These are phyloP conservation scores for Epicoccum nigrum DNA, from an alignment of 2,329 filamentous ascomycete genomes.

Conservation along the genomic window DNA sequence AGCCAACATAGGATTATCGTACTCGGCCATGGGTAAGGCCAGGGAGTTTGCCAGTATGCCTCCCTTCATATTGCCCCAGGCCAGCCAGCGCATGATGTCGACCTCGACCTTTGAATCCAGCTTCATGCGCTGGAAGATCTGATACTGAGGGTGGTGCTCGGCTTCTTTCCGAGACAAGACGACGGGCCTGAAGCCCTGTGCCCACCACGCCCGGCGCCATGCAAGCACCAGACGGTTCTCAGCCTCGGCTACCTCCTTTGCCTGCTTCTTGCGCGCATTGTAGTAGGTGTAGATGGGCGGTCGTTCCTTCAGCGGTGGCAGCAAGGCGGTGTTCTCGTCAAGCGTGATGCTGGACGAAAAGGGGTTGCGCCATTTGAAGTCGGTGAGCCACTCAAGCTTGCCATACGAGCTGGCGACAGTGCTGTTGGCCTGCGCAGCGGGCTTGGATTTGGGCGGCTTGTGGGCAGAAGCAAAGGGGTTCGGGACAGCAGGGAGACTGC, in stretches of 20 bases:
- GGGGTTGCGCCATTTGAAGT: constrained; percentile 89
- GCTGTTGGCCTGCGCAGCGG: constrained; percentile 79
- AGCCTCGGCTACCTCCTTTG: constrained; percentile 69
- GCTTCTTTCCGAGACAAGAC: constrained; percentile 82
- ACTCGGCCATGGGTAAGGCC: constrained; percentile 81
- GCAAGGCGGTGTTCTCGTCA: constrained; percentile 81
- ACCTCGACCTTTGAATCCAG: constrained; percentile 51
- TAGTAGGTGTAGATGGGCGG: constrained; percentile 91
- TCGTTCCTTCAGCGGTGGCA: constrained; percentile 75
- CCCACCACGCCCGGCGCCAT: constrained; percentile 96
- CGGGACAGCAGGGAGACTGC: constrained; percentile 35
- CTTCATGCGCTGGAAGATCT: constrained; percentile 64
- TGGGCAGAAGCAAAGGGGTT: constrained; percentile 73
- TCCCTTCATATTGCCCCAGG: constrained; percentile 89
- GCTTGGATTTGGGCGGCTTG: constrained; percentile 75
- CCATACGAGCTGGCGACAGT: constrained; percentile 62
- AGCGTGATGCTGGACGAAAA: constrained; percentile 82
- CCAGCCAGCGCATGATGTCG: constrained; percentile 82
- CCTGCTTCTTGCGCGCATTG: constrained; percentile 69
- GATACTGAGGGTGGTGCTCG: constrained; percentile 79
- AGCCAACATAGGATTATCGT: constrained; percentile 72
- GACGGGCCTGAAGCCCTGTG: constrained; percentile 85
- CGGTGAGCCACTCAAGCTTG: constrained; percentile 81
- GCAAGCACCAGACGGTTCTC: constrained; percentile 80
- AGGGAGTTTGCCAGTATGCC: constrained; percentile 80